Evolutionary conservation across 2,329 filamentous ascomycete genomes (phyloP), one percentile per base, ranked within the genome.

Genomic region (Phialophora macrospora): DNA sequence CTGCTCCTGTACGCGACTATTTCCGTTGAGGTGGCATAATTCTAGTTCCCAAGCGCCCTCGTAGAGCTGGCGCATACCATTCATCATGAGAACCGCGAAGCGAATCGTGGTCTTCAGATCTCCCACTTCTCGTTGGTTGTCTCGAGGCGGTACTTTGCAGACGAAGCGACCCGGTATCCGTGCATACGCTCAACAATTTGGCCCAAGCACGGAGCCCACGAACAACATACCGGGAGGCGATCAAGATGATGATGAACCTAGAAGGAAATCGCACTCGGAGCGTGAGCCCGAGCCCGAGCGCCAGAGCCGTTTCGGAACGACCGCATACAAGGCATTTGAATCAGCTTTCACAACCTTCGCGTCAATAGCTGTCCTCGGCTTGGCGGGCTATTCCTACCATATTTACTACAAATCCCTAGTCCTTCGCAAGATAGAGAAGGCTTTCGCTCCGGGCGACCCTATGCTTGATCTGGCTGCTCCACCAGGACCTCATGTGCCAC

Each of bases 401-500:
- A 87, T 85, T 73, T 87, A 85, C 75, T 98, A 99, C 85, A 99
- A 99, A 80, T 85, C 89, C 78, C 80, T 96, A 63, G 92, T 98
- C 30, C 81, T 98, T n/a, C 81, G 88, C 70, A 99, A 99, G 80
- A 98, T 99, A 83, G 87, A 91, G 71, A 90, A 90, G 72, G 95
- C 95, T 26, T 99, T 99, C 77, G 85, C 90, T 64, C 93, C 93
- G 1, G 95, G 95, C 11, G 95, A 99, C 75, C 93, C 93, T 0
- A 92, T 94, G 28, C 86, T 94, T 20, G 93, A 91, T 64, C 81
- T 97, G 54, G 92, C 92, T 1, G 89, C 67, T 14, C 66, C 69
- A 11, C 64, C 64, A 71, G 52, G 51, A 22, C 51, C 66, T 6
- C 64, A 62, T 26, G 34, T 41, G 3, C 55, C 60, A 9, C 63